A percentile compares a stretch with the other conserved stretches of the same genome.
Evolutionary conservation across 106 monocot genomes (phyloP).

Genomic region (Narthecium ossifragum): DNA sequence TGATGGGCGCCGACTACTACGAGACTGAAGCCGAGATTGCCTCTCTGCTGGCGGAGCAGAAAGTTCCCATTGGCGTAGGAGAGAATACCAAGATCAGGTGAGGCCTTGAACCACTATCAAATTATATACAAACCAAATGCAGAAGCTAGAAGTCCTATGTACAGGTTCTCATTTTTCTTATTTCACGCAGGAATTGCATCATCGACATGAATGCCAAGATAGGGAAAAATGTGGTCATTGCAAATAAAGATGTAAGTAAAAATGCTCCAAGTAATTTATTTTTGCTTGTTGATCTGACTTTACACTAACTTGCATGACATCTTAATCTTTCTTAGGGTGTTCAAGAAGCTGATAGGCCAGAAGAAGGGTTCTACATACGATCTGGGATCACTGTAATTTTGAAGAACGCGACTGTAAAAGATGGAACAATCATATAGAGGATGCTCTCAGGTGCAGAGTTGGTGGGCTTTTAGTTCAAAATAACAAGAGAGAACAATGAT

Average conservation of each 20-base stretch:
- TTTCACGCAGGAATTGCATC: slow-evolving; percentile 68
- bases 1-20: slow-evolving; percentile 92
- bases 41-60: slow-evolving; percentile 56
- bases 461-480: too few species aligned
- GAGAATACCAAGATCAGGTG: slow-evolving; percentile 74
- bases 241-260: slow-evolving; percentile 58
- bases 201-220: slow-evolving; percentile 91
- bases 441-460: not conserved
- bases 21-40: slow-evolving; percentile 90
- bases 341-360: slow-evolving; percentile 70
- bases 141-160: too few species aligned
- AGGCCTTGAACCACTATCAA: slow-evolving; percentile 4
- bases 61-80: slow-evolving; percentile 88
- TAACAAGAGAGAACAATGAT: too few species aligned
- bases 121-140: too few species aligned
- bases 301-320: not conserved
- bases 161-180: too few species aligned
- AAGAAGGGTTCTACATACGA: slow-evolving; percentile 74
- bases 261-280: not conserved
- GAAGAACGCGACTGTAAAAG: slow-evolving; percentile 77
- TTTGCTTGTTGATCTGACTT: not conserved
- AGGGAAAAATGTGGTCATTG: slow-evolving; percentile 70
- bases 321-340: slow-evolving; percentile 40
- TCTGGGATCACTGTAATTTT: slow-evolving; percentile 63
- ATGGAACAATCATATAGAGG: slow-evolving; percentile 60